Conservation (phyloP, 2,329 filamentous ascomycete genomes). For the Aureobasidium musti region DNA sequence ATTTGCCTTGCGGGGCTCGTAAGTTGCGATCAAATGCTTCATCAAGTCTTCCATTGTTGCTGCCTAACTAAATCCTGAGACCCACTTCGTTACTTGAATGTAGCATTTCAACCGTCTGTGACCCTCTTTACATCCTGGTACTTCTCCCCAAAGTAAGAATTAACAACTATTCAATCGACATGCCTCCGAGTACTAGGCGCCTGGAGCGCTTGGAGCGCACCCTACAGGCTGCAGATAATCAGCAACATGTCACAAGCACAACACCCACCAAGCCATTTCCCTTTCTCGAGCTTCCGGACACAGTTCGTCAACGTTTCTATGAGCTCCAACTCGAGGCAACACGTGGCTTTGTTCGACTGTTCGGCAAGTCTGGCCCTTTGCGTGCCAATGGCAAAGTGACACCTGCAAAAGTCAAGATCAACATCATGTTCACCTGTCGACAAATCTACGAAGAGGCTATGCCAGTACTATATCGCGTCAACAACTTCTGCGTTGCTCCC, state of each 20-base stretch:
- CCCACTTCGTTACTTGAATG: neutral
- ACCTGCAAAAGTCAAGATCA: constrained; percentile 10
- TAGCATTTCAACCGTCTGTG: no score
- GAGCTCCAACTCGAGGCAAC: constrained; percentile 8
- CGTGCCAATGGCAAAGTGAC: neutral
- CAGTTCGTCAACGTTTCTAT: constrained; percentile 18
- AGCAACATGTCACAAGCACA: neutral
- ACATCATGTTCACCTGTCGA: constrained; percentile 12
- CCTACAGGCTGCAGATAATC: neutral
- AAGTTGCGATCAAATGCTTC: neutral
- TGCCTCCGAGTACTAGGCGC: constrained; percentile 17
- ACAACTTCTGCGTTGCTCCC: neutral
- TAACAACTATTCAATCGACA: neutral
- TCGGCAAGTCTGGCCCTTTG: neutral
- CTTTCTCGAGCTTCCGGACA: constrained; percentile 9
- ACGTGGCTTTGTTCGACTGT: constrained; percentile 7
- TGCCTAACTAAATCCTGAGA: neutral
- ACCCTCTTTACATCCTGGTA: neutral
- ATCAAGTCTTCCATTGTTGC: neutral
- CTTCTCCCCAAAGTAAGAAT: no score
- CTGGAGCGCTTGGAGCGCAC: neutral
- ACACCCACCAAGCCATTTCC: constrained; percentile 3
- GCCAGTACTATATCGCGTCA: constrained; percentile 18
- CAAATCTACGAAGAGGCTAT: constrained; percentile 17
- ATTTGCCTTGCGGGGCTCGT: no score